Evolutionary conservation across 495 filamentous ascomycete species (phyloP), one percentile per base, ranked within the genome.

Genomic region (Neurospora cerealis): DNA sequence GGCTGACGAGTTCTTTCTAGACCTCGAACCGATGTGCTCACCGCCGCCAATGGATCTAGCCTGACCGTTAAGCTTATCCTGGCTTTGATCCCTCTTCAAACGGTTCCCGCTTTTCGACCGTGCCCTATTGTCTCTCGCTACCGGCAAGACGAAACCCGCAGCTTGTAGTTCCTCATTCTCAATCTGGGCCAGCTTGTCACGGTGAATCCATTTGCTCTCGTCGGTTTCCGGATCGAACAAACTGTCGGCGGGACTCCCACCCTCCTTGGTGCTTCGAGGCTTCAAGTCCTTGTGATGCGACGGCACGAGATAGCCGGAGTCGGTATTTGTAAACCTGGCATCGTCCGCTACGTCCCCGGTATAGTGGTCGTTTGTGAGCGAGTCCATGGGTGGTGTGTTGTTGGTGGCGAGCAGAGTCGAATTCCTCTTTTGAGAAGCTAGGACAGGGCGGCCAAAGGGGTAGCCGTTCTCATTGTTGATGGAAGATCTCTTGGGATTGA

Each of bases 151-250:
- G 73, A 95, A 89, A 9, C 93, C 94, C 4, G 94, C 94, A 78
- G 93, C 93, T 77, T 96, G 93, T 75, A 98, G 85, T 81, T 99
- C 96, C 81, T 93, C 88, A 78, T 87, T 97, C 84, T 99, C 96
- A 77, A 99, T 99, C 79, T 89, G 88, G 40, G 93, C 95, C 69
- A 99, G 83, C 82, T 98, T 99, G 82, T 99, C 96, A 32, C 96
- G 88, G 80, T 99, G 95, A 73, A 99, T 98, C 96, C 96, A 98
- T 80, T 91, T 89, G 38, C 73, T 76, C 13, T 48, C 74, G 39
- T 84, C 74, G 36, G 83, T 85, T 74, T 90, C 87, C 28, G 86
- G 80, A 72, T 91, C 89, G 36, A 88, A 79, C 39, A 87, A 74
- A 80, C 85, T 90, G 73, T 89, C 87, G 48, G 84, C 80, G 70